Percentiles rank a stretch among this genome's conserved stretches.
phyloP scores from a whole-genome alignment of 495 filamentous ascomycete genomes.

The Talaromyces ruber region DNA sequence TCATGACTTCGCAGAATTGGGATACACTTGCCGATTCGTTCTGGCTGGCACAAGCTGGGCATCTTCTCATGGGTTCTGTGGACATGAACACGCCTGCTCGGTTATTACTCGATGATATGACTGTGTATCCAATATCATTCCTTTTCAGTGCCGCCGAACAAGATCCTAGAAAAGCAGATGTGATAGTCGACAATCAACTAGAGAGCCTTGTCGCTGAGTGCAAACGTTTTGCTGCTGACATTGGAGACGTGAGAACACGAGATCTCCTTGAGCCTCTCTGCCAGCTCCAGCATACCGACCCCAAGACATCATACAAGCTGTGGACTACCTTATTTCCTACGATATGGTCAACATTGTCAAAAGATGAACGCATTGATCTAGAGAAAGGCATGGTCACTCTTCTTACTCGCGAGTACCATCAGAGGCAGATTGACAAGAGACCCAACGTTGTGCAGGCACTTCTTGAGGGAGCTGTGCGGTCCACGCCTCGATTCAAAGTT shows the following conservation, averaged over 20 bases:
- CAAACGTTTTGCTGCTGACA: slow-evolving; percentile 68
- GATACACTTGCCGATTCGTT: slow-evolving; percentile 89
- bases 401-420: slow-evolving; percentile 90
- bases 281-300: slow-evolving; percentile 90
- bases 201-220: slow-evolving; percentile 72
- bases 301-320: slow-evolving; percentile 68
- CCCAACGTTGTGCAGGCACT: slow-evolving; percentile 92
- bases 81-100: slow-evolving; percentile 72
- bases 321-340: slow-evolving; percentile 90
- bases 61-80: slow-evolving; percentile 81
- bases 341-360: slow-evolving; percentile 80
- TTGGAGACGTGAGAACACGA: slow-evolving; percentile 73
- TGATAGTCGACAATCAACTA: slow-evolving; percentile 73
- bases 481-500: slow-evolving; percentile 78
- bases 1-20: slow-evolving; percentile 93
- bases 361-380: slow-evolving; percentile 84
- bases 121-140: slow-evolving; percentile 57
- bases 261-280: slow-evolving; percentile 85
- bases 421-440: slow-evolving; percentile 82
- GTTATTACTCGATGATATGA: slow-evolving; percentile 78
- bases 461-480: slow-evolving; percentile 71
- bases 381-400: slow-evolving; percentile 80
- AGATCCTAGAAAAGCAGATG: slow-evolving; percentile 59
- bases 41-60: slow-evolving; percentile 91
- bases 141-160: slow-evolving; percentile 55